phyloP scores from a whole-genome alignment of 192 early-diverging fungal species.

The Endogone sp. region DNA sequence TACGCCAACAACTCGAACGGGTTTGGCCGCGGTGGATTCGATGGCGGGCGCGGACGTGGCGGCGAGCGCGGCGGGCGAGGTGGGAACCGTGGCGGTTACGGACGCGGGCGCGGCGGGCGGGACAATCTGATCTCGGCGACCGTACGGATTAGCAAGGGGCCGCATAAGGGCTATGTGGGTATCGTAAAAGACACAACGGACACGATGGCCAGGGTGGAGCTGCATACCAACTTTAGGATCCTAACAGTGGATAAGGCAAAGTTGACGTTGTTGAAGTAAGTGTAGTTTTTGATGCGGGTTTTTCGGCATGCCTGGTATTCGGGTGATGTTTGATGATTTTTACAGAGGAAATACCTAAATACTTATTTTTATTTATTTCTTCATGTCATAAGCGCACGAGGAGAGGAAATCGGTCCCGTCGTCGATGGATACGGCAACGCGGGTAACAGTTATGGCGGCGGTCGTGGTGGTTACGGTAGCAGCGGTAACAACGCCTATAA shows the following conservation, averaged over 20 bases:
- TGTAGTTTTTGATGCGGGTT: conserved; percentile 12
- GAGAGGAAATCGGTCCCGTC: conserved; percentile 48
- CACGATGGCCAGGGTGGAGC: conserved; percentile 74
- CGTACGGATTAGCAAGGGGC: conserved; percentile 80
- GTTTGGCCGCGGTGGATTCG: conserved; percentile 24
- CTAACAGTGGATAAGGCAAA: conserved; percentile 79
- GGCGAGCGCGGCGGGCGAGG: conserved; percentile 36
- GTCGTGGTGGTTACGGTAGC: conserved; percentile 3
- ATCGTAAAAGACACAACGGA: conserved; percentile 88
- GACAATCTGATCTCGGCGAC: conserved; percentile 68
- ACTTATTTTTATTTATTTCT: not conserved
- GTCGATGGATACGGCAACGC: conserved; percentile 18
- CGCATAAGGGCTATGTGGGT: conserved; percentile 96
- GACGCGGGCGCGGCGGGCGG: conserved; percentile 45
- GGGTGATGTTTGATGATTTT: not conserved
- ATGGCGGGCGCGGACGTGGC: conserved; percentile 37
- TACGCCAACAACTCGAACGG: not conserved
- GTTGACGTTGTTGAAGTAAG: conserved; percentile 56
- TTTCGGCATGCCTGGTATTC: not conserved
- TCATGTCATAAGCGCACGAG: conserved; percentile 11
- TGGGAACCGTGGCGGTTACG: conserved; percentile 39
- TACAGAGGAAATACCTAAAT: not conserved
- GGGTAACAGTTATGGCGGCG: conserved; percentile 1
- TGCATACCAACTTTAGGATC: conserved; percentile 84
- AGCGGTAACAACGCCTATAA: conserved; percentile 13